These are phyloP conservation scores for Adiantum capillusveneris DNA, from an alignment of 75 land plant genomes.

Conservation along the genomic window DNA sequence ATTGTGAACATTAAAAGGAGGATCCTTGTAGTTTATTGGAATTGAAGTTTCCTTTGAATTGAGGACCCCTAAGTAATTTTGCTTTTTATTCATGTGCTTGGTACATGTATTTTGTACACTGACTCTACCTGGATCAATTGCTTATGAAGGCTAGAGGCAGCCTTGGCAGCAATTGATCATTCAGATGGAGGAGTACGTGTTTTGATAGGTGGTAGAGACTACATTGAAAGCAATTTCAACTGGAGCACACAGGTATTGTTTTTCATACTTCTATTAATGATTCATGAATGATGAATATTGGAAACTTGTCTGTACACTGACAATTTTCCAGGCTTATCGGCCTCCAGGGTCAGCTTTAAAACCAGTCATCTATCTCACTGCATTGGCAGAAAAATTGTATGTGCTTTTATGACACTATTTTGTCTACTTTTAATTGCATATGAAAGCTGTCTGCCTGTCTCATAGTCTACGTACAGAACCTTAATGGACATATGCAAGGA, in stretches of 20 bases:
- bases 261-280: conserved; percentile 4
- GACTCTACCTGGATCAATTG: too few relatives aligned
- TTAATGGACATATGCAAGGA: conserved; percentile 27
- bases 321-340: conserved; percentile 24
- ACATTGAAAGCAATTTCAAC: conserved; percentile 33
- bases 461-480: conserved; percentile 7
- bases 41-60: too few relatives aligned
- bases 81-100: too few relatives aligned
- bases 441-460: not conserved
- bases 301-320: not conserved
- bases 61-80: too few relatives aligned
- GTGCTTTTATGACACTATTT: not conserved
- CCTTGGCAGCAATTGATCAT: conserved; percentile 35
- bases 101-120: too few relatives aligned
- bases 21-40: too few relatives aligned
- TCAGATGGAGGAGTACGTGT: conserved; percentile 36
- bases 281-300: not conserved
- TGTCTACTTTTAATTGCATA: not conserved
- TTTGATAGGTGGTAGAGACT: conserved; percentile 46
- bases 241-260: conserved; percentile 29
- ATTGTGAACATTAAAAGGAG: too few relatives aligned
- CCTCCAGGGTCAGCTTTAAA: conserved; percentile 38
- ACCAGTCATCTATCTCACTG: conserved; percentile 45
- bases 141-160: conserved; percentile 29
- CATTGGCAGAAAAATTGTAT: conserved; percentile 45